phyloP scores from a whole-genome alignment of 2,329 filamentous ascomycete genomes.

The Allantophomopsis cytisporea region DNA sequence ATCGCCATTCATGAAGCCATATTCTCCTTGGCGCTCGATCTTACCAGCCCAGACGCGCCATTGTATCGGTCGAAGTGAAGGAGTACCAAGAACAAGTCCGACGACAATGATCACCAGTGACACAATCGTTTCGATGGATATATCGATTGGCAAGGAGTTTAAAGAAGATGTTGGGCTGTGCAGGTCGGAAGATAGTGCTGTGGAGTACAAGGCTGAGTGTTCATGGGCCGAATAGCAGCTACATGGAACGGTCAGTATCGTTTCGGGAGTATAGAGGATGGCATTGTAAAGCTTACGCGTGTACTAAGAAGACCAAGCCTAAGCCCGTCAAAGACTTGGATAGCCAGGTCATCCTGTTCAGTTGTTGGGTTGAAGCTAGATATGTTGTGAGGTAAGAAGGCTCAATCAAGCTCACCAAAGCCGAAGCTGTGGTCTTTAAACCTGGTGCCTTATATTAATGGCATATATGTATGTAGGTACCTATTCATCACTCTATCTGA shows the following conservation, averaged over 20 bases:
- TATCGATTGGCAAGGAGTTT: conserved; percentile 62
- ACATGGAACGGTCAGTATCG: conserved; percentile 3
- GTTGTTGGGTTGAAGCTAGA: neutral
- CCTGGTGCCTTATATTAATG: too few species aligned
- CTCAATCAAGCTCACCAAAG: neutral
- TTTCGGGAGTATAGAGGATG: conserved; percentile 8
- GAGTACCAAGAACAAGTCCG: conserved; percentile 68
- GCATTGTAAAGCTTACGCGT: conserved; percentile 54
- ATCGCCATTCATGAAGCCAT: conserved; percentile 38
- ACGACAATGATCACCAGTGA: conserved; percentile 70
- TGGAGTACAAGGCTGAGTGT: conserved; percentile 61
- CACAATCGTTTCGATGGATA: conserved; percentile 72
- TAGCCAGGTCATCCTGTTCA: conserved; percentile 49
- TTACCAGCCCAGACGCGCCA: conserved; percentile 74
- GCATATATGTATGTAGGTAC: too few species aligned
- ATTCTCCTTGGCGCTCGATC: conserved; percentile 63
- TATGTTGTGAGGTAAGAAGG: neutral
- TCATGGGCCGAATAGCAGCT: conserved; percentile 97
- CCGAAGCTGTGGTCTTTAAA: too few species aligned
- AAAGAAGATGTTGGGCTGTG: conserved; percentile 23
- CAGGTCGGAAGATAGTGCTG: conserved; percentile 29
- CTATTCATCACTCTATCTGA: too few species aligned
- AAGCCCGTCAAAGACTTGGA: conserved; percentile 58
- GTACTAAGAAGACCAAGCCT: conserved; percentile 67
- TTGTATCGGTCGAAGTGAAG: conserved; percentile 71